Evolutionary conservation across 78 protist species (phyloP).

Genomic region (Anaeramoeba ignava): DNA sequence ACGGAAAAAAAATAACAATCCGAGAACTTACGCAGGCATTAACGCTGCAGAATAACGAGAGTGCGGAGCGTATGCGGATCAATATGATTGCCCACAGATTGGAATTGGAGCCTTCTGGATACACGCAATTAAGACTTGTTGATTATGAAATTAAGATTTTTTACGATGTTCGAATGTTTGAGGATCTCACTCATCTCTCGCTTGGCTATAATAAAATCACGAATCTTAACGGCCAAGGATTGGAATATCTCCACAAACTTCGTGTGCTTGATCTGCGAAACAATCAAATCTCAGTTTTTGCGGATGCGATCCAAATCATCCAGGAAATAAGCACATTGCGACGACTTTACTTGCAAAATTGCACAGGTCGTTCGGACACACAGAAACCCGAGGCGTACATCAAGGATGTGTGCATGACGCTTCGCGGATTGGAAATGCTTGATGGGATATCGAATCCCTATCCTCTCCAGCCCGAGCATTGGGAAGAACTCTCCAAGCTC

Average conservation of each 20-base stretch:
- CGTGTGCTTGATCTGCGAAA: not conserved
- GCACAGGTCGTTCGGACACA: not conserved
- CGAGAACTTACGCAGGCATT: not conserved
- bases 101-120: not conserved
- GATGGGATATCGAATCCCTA: not conserved
- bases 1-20: not conserved
- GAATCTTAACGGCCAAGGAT: not conserved
- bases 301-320: not conserved
- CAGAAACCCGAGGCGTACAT: not conserved
- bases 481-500: not conserved
- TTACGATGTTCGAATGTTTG: not conserved
- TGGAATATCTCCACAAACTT: not conserved
- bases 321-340: not conserved
- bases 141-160: not conserved
- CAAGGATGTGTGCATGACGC: constrained; percentile 3
- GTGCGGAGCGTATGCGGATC: not conserved
- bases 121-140: not conserved
- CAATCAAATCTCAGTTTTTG: not conserved
- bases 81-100: not conserved
- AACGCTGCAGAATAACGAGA: not conserved
- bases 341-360: not conserved
- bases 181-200: not conserved
- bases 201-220: not conserved
- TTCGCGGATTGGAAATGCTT: not conserved
- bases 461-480: not conserved